A percentile compares a stretch with the other conserved stretches of the same genome.
phyloP scores from a whole-genome alignment of 805 yeast genomes.

The Candida peoriensis region DNA sequence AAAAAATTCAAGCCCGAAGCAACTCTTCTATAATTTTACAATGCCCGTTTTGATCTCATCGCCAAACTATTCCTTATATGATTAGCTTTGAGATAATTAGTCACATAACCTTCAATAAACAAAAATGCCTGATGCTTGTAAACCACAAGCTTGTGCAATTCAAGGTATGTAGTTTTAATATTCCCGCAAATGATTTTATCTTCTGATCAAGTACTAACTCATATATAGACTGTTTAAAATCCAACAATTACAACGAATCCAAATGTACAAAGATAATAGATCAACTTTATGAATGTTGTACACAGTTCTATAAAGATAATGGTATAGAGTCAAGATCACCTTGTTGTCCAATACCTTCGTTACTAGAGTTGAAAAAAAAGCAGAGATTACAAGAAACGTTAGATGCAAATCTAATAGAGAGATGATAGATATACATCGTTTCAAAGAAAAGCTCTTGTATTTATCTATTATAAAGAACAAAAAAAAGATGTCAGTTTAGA shows the following conservation, averaged over 20 bases:
- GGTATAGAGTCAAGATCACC: slow-evolving; percentile 59
- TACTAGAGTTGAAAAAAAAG: slow-evolving; percentile 57
- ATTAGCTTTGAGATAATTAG: too few relatives aligned
- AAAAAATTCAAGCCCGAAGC: too few relatives aligned
- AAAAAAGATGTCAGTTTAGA: slow-evolving; percentile 55
- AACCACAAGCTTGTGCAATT: slow-evolving; percentile 75
- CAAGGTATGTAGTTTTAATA: slow-evolving; percentile 44
- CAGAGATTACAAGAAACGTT: slow-evolving; percentile 53
- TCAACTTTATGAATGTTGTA: slow-evolving; percentile 70
- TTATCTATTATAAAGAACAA: neutral
- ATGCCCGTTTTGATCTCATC: too few relatives aligned
- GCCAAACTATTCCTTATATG: too few relatives aligned
- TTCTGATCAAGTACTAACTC: neutral
- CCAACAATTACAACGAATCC: slow-evolving; percentile 62
- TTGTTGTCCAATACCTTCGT: slow-evolving; percentile 72
- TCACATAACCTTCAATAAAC: too few relatives aligned
- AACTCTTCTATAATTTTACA: too few relatives aligned
- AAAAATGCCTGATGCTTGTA: slow-evolving; percentile 45
- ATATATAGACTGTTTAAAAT: slow-evolving; percentile 53
- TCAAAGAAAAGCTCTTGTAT: neutral
- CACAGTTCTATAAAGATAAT: slow-evolving; percentile 51
- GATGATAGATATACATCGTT: slow-evolving; percentile 2
- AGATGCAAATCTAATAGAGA: slow-evolving; percentile 48
- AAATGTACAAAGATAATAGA: slow-evolving; percentile 69
- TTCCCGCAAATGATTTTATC: neutral